Evolutionary conservation across 129 eudicot genomes (phyloP).

Genomic region (Sambucus nigra): DNA sequence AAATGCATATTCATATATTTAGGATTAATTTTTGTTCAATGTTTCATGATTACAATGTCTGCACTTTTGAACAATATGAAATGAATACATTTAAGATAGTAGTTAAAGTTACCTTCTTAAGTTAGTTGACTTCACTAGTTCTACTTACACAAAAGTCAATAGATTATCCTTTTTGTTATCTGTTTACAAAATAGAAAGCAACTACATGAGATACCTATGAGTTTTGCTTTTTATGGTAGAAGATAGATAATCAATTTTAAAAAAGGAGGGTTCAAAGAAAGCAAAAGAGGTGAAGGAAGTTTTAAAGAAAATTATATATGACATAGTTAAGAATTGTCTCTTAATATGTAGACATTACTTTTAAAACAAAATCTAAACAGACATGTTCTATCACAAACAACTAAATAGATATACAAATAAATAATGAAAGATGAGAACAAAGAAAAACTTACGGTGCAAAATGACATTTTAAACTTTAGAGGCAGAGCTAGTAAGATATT

Average conservation of each 20-base stretch:
- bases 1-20: too few relatives aligned
- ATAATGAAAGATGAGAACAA: constrained; percentile 4
- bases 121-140: constrained; percentile 55
- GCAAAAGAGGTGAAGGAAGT: neutral
- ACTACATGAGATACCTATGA: neutral
- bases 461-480: constrained; percentile 61
- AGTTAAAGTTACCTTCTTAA: constrained; percentile 53
- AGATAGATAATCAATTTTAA: neutral
- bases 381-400: neutral
- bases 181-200: constrained; percentile 19
- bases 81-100: neutral
- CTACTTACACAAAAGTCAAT: constrained; percentile 43
- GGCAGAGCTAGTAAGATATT: constrained; percentile 67
- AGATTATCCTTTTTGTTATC: constrained; percentile 73
- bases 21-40: too few relatives aligned
- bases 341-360: too few relatives aligned
- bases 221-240: neutral
- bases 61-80: too few relatives aligned
- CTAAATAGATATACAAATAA: neutral
- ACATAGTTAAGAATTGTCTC: too few relatives aligned
- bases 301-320: too few relatives aligned
- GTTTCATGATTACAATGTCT: too few relatives aligned
- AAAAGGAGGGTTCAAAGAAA: neutral
- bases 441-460: constrained; percentile 50
- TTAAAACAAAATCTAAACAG: too few relatives aligned